These are phyloP conservation scores for Collariella sp. DNA, from an alignment of 495 filamentous ascomycete species.

Conservation along the genomic window DNA sequence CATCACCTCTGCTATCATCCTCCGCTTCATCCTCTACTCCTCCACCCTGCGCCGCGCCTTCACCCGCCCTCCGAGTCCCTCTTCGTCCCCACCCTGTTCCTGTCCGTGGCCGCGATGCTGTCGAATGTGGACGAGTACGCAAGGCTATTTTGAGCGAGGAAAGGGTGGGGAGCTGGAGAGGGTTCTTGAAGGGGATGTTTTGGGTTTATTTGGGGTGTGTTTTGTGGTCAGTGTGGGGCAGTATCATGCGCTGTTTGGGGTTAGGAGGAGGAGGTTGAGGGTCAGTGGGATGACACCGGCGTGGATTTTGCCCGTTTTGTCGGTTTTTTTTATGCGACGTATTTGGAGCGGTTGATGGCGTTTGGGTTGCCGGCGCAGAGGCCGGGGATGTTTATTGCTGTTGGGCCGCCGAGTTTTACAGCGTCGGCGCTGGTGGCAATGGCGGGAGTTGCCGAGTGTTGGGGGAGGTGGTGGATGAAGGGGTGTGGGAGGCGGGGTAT, in stretches of 20 bases:
- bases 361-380: slow-evolving; percentile 48
- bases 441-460: slow-evolving; percentile 37
- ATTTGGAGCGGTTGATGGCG: slow-evolving; percentile 51
- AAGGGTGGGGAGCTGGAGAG: slow-evolving; percentile 31
- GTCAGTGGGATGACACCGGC: slow-evolving; percentile 42
- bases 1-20: slow-evolving; percentile 43
- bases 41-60: slow-evolving; percentile 47
- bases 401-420: slow-evolving; percentile 61
- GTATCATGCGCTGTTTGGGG: slow-evolving; percentile 46
- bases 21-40: slow-evolving; percentile 49
- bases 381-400: slow-evolving; percentile 64
- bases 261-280: slow-evolving; percentile 28
- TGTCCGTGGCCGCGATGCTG: slow-evolving; percentile 56
- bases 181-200: slow-evolving; percentile 38
- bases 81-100: slow-evolving; percentile 60
- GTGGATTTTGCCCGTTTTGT: slow-evolving; percentile 51
- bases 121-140: slow-evolving; percentile 52
- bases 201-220: slow-evolving; percentile 44
- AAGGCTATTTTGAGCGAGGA: slow-evolving; percentile 31
- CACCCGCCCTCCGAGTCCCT: slow-evolving; percentile 55
- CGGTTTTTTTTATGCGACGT: slow-evolving; percentile 49
- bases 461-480: neutral
- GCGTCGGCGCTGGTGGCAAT: slow-evolving; percentile 60
- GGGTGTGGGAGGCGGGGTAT: neutral
- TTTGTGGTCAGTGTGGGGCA: slow-evolving; percentile 39